Evolutionary conservation across 495 filamentous ascomycete genomes (phyloP).

Genomic region (Lophiotrema nucula): DNA sequence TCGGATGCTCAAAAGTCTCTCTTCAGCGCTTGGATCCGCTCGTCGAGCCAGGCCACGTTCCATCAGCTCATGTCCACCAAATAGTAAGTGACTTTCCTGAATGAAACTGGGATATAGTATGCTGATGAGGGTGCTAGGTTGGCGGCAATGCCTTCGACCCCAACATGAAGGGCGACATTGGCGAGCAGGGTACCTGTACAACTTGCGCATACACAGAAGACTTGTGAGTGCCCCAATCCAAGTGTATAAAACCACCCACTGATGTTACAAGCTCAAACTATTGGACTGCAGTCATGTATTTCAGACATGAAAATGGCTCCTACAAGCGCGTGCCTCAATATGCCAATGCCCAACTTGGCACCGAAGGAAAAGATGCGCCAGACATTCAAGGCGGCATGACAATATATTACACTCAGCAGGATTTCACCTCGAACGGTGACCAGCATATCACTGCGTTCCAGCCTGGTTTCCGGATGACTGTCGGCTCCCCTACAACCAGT

Average conservation of each 20-base stretch:
- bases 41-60: slow-evolving; percentile 44
- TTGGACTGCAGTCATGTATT: slow-evolving; percentile 51
- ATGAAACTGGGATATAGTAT: too few relatives aligned
- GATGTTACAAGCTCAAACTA: slow-evolving; percentile 8
- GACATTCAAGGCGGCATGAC: slow-evolving; percentile 52
- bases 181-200: slow-evolving; percentile 47
- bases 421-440: slow-evolving; percentile 47
- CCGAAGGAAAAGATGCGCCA: slow-evolving; percentile 31
- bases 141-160: slow-evolving; percentile 50
- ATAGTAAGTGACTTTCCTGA: too few relatives aligned
- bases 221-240: slow-evolving; percentile 33
- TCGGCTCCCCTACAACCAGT: slow-evolving; percentile 47
- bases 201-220: slow-evolving; percentile 44
- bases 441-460: slow-evolving; percentile 49
- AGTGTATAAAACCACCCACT: neutral
- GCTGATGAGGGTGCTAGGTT: too few relatives aligned
- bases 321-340: slow-evolving; percentile 48
- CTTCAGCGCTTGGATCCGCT: slow-evolving; percentile 50
- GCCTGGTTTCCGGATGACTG: slow-evolving; percentile 56
- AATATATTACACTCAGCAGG: slow-evolving; percentile 47
- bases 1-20: slow-evolving; percentile 50
- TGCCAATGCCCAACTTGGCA: slow-evolving; percentile 43
- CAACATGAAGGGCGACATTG: slow-evolving; percentile 49
- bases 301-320: slow-evolving; percentile 51
- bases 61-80: slow-evolving; percentile 51